phyloP scores from a whole-genome alignment of 2,329 filamentous ascomycete genomes.

The Penicillium brevicompactum region DNA sequence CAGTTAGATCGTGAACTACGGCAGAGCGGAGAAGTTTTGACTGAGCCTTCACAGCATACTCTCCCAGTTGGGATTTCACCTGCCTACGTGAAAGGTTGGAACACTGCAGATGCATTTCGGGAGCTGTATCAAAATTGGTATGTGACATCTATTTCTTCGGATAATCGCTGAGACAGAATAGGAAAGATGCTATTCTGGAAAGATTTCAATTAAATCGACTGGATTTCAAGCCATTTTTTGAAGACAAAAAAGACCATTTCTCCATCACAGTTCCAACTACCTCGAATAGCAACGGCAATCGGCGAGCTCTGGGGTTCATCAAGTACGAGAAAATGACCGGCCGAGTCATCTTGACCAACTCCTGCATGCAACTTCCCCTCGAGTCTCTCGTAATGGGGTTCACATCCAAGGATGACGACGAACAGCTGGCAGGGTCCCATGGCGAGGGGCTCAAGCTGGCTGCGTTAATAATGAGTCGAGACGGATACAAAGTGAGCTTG shows the following conservation, averaged over 20 bases:
- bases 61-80: slow-evolving; percentile 1
- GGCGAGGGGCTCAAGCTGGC: slow-evolving; percentile 12
- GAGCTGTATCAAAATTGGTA: slow-evolving; percentile 4
- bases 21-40: neutral
- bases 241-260: slow-evolving; percentile 3
- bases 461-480: slow-evolving; percentile 3
- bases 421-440: slow-evolving; percentile 5
- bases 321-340: slow-evolving; percentile 1
- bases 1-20: neutral
- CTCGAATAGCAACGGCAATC: neutral
- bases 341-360: slow-evolving; percentile 4
- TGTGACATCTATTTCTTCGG: neutral
- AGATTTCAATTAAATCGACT: slow-evolving; percentile 6
- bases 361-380: slow-evolving; percentile 5
- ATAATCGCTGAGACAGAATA: slow-evolving; percentile 3
- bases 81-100: slow-evolving; percentile 2
- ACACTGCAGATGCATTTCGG: slow-evolving; percentile 1
- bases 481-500: slow-evolving; percentile 3
- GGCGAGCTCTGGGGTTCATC: neutral
- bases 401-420: slow-evolving; percentile 1
- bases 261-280: slow-evolving; percentile 1
- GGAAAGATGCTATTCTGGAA: slow-evolving; percentile 8
- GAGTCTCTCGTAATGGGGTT: slow-evolving; percentile 7
- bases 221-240: slow-evolving; percentile 4
- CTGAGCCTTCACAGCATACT: neutral